phyloP scores from a whole-genome alignment of 768 basidiomycete genomes.

The Lentinula edodes region DNA sequence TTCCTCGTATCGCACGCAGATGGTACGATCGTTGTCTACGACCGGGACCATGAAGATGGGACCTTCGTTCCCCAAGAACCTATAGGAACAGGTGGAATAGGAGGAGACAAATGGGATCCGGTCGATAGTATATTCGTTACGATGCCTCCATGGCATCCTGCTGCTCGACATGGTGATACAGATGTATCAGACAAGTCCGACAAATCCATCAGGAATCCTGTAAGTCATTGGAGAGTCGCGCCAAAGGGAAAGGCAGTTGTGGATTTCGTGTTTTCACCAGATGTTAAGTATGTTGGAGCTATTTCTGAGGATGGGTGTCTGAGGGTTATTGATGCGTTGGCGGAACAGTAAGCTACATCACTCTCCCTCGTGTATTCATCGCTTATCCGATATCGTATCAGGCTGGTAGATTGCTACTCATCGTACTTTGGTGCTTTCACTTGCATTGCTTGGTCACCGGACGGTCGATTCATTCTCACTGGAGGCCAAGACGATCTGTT shows the following conservation, averaged over 20 bases:
- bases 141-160: slow-evolving; percentile 83
- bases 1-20: slow-evolving; percentile 88
- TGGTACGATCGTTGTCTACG: slow-evolving; percentile 84
- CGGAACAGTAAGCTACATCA: slow-evolving; percentile 64
- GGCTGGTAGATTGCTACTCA: slow-evolving; percentile 89
- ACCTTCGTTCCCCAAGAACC: slow-evolving; percentile 63
- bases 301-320: slow-evolving; percentile 92
- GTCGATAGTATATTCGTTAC: slow-evolving; percentile 72
- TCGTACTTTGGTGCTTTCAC: slow-evolving; percentile 93
- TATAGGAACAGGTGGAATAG: slow-evolving; percentile 20
- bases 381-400: neutral
- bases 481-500: slow-evolving; percentile 97
- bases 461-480: slow-evolving; percentile 88
- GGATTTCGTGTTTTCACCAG: slow-evolving; percentile 93
- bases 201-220: slow-evolving; percentile 73
- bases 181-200: slow-evolving; percentile 37
- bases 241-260: slow-evolving; percentile 62
- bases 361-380: neutral
- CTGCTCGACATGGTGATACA: slow-evolving; percentile 35
- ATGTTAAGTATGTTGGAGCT: slow-evolving; percentile 84
- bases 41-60: slow-evolving; percentile 88
- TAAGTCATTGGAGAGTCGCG: slow-evolving; percentile 85
- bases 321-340: slow-evolving; percentile 82
- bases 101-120: slow-evolving; percentile 64
- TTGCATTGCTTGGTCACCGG: slow-evolving; percentile 92